These are phyloP conservation scores for Phytophthora constricta DNA, from an alignment of 352 stramenopile genomes.

Conservation along the genomic window DNA sequence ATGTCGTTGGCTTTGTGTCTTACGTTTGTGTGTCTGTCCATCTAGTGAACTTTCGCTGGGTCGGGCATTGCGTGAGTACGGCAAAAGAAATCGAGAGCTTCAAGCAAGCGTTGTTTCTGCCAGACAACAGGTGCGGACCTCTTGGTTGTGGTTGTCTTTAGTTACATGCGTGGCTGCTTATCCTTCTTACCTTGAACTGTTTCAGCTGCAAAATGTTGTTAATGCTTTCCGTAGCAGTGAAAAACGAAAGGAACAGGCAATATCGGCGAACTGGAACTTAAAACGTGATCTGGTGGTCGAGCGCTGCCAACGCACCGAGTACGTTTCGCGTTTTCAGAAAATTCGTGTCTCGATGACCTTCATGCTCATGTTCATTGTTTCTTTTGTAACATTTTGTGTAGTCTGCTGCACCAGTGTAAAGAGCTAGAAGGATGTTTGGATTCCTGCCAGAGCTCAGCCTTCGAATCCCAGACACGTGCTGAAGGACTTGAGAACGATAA, in stretches of 20 bases:
- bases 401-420: conserved; percentile 56
- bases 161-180: background rate
- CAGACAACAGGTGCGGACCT: conserved; percentile 49
- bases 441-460: conserved; percentile 43
- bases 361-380: too few relatives aligned
- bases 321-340: conserved; percentile 6
- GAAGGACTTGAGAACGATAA: conserved; percentile 60
- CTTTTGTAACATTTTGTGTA: conserved; percentile 11
- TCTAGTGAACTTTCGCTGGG: conserved; percentile 53
- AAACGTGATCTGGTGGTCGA: conserved; percentile 66
- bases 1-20: background rate
- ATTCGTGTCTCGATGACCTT: background rate
- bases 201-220: conserved; percentile 42
- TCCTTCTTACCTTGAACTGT: background rate
- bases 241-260: conserved; percentile 43
- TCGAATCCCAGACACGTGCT: conserved; percentile 41
- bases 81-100: conserved; percentile 55
- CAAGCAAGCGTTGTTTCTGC: conserved; percentile 46
- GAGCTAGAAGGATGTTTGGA: conserved; percentile 61
- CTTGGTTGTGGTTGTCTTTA: too few relatives aligned
- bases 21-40: background rate
- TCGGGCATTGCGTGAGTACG: conserved; percentile 59
- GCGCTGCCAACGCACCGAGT: conserved; percentile 65
- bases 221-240: conserved; percentile 46
- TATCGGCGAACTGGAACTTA: conserved; percentile 41